Evolutionary conservation across 805 yeast species (phyloP).

Genomic region (Maudiozyma saulgeensis): DNA sequence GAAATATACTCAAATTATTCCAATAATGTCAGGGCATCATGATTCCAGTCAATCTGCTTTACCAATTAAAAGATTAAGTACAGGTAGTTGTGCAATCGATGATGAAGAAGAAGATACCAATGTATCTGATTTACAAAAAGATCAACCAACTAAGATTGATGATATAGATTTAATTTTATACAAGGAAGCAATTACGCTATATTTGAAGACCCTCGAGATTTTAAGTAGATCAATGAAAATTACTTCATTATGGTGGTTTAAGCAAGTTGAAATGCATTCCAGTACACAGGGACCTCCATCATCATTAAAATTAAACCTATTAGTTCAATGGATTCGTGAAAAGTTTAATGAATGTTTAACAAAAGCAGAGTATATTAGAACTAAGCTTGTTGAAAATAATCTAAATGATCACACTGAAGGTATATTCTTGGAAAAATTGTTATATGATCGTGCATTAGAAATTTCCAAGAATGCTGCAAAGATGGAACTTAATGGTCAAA

Average conservation of each 20-base stretch:
- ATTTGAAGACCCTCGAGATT: slow-evolving; percentile 73
- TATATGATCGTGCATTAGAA: slow-evolving; percentile 89
- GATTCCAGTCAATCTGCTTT: neutral
- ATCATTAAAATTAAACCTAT: slow-evolving; percentile 42
- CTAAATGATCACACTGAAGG: slow-evolving; percentile 6
- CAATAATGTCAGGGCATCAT: slow-evolving; percentile 22
- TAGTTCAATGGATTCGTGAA: slow-evolving; percentile 88
- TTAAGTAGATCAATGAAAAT: slow-evolving; percentile 78
- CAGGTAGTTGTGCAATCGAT: slow-evolving; percentile 29
- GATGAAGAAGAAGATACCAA: slow-evolving; percentile 27
- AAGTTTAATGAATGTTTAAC: slow-evolving; percentile 82
- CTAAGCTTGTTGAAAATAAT: slow-evolving; percentile 34
- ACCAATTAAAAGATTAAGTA: slow-evolving; percentile 13
- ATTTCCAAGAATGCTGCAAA: slow-evolving; percentile 88
- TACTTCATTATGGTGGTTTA: slow-evolving; percentile 87
- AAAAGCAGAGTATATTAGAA: slow-evolving; percentile 70
- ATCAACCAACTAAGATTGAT: neutral
- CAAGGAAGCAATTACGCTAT: slow-evolving; percentile 79
- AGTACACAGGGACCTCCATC: slow-evolving; percentile 8
- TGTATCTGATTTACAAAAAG: neutral
- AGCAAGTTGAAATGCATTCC: slow-evolving; percentile 22
- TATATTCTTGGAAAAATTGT: slow-evolving; percentile 69
- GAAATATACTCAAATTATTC: slow-evolving; percentile 76
- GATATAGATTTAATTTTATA: slow-evolving; percentile 32
- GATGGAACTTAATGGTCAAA: slow-evolving; percentile 64